Evolutionary conservation across 305 asterid species (phyloP).

Genomic region (Euphrasia arctica): DNA sequence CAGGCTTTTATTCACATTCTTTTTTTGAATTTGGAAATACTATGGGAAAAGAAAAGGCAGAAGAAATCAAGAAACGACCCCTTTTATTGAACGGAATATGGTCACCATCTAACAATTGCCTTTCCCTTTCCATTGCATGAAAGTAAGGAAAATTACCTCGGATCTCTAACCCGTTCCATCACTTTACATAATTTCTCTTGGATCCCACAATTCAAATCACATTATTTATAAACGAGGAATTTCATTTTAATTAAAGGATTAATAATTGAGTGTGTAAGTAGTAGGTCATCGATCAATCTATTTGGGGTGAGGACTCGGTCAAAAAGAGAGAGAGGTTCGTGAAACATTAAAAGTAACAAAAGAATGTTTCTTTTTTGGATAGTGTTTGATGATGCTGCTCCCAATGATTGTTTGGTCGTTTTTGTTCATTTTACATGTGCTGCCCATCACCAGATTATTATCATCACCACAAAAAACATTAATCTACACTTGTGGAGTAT

Average conservation of each 20-base stretch:
- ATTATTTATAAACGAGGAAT: slow-evolving; percentile 30
- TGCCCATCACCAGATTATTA: too few species aligned
- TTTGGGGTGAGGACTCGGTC: slow-evolving; percentile 35
- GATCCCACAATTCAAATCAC: slow-evolving; percentile 53
- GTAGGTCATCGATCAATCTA: slow-evolving; percentile 30
- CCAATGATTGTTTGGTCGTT: slow-evolving; percentile 42
- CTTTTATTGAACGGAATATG: slow-evolving; percentile 39
- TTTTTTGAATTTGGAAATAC: not conserved
- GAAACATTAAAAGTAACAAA: slow-evolving; percentile 34
- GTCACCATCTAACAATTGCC: slow-evolving; percentile 25
- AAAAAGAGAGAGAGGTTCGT: slow-evolving; percentile 36
- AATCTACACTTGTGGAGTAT: too few species aligned
- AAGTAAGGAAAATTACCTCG: slow-evolving; percentile 68
- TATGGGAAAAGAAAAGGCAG: slow-evolving; percentile 52
- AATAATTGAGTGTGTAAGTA: slow-evolving; percentile 19
- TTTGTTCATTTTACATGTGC: slow-evolving; percentile 28
- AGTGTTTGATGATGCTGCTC: slow-evolving; percentile 32
- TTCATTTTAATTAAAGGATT: slow-evolving; percentile 41
- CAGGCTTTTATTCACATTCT: slow-evolving; percentile 41
- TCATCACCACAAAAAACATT: too few species aligned
- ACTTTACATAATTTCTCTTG: slow-evolving; percentile 49
- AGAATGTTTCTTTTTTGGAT: slow-evolving; percentile 30
- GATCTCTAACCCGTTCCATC: slow-evolving; percentile 47
- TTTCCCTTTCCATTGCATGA: slow-evolving; percentile 54
- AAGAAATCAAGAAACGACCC: slow-evolving; percentile 31